phyloP scores from a whole-genome alignment of 495 filamentous ascomycete species.

The Trichoderma parareesei region DNA sequence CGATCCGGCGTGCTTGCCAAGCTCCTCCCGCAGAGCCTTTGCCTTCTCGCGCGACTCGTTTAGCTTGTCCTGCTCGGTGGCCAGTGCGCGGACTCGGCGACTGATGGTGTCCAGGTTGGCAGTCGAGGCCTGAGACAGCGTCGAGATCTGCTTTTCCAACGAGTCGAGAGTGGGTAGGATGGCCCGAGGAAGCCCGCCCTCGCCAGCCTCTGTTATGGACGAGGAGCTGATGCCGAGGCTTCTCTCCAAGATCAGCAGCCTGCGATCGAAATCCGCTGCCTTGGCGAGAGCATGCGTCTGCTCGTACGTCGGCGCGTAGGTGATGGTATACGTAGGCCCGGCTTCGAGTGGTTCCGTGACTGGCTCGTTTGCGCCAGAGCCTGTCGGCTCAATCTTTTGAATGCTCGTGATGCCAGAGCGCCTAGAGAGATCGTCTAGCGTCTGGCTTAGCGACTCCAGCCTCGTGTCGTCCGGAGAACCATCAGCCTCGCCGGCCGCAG shows the following conservation, averaged over 20 bases:
- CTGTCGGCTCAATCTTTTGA: conserved; percentile 15
- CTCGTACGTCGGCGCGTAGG: conserved; percentile 48
- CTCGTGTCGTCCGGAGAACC: conserved; percentile 19
- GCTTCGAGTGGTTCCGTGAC: conserved; percentile 6
- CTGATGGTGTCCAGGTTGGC: conserved; percentile 67
- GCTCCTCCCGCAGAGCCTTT: conserved; percentile 55
- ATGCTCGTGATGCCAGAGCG: conserved; percentile 20
- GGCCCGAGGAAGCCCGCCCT: conserved; percentile 49
- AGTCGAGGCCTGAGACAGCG: conserved; percentile 54
- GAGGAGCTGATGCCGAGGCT: conserved; percentile 69
- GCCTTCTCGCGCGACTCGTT: conserved; percentile 63
- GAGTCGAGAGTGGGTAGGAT: conserved; percentile 73
- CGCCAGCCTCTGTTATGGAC: conserved; percentile 54
- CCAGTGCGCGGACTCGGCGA: conserved; percentile 62
- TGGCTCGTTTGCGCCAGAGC: conserved; percentile 16
- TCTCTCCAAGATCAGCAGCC: conserved; percentile 70
- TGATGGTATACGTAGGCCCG: conserved; percentile 43
- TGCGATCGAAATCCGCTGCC: conserved; percentile 79
- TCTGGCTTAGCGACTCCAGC: conserved; percentile 54
- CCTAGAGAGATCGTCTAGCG: conserved; percentile 51
- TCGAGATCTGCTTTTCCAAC: conserved; percentile 63
- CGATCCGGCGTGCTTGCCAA: conserved; percentile 39
- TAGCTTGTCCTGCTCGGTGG: conserved; percentile 71
- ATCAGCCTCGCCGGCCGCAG: conserved; percentile 19
- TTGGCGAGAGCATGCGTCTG: conserved; percentile 62